These are phyloP conservation scores for Cryptosporidium viatorum DNA, from an alignment of 169 alveolate species.

Conservation along the genomic window DNA sequence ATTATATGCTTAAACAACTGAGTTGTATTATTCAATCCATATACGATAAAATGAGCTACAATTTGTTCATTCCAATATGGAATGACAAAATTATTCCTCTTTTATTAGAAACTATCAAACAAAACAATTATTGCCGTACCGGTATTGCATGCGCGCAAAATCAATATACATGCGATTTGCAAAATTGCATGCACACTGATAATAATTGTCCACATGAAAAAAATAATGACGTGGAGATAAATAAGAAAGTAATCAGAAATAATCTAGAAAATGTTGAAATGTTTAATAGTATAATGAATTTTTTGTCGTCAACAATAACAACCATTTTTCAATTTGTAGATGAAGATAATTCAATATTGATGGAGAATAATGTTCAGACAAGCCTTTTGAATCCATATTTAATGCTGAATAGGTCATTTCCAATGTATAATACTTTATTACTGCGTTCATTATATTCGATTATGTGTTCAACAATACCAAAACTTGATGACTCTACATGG, in stretches of 20 bases:
- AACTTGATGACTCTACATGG: slow-evolving; percentile 65
- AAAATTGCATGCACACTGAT: slow-evolving; percentile 2
- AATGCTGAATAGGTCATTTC: slow-evolving; percentile 16
- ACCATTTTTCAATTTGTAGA: slow-evolving; percentile 37
- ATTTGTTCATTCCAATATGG: slow-evolving; percentile 68
- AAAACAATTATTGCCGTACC: neutral
- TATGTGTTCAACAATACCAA: slow-evolving; percentile 45
- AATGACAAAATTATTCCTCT: slow-evolving; percentile 56
- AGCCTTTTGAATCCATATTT: slow-evolving; percentile 39
- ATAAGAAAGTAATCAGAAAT: neutral
- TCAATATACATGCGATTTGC: neutral
- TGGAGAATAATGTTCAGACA: slow-evolving; percentile 23
- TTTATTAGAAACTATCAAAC: slow-evolving; percentile 17
- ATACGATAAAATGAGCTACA: slow-evolving; percentile 58
- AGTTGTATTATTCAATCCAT: slow-evolving; percentile 31
- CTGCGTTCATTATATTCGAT: slow-evolving; percentile 52
- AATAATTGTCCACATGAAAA: neutral
- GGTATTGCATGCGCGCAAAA: slow-evolving; percentile 16
- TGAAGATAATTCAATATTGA: neutral
- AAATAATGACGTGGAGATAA: slow-evolving; percentile 12
- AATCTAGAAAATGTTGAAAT: slow-evolving; percentile 2
- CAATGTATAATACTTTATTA: slow-evolving; percentile 22
- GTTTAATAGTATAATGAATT: slow-evolving; percentile 32
- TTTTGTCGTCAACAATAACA: slow-evolving; percentile 54
- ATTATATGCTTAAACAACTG: slow-evolving; percentile 14